Evolutionary conservation across 768 basidiomycete species (phyloP).

Genomic region (Suillus lakei): DNA sequence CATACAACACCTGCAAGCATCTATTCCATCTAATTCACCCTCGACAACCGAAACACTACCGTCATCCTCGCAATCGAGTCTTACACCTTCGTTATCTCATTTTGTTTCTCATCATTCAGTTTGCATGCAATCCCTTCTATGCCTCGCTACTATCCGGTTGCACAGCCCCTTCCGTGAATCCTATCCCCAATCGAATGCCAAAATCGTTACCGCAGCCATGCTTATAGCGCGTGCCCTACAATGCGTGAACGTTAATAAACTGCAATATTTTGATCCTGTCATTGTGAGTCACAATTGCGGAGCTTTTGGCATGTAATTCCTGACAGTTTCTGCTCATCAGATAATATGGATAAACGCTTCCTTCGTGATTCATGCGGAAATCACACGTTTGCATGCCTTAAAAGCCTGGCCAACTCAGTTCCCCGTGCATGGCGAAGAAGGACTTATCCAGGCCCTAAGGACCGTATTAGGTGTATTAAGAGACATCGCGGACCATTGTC

Average conservation of each 20-base stretch:
- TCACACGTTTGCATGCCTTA: conserved; percentile 21
- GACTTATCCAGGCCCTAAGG: conserved; percentile 20
- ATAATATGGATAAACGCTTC: conserved; percentile 28
- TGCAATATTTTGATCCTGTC: conserved; percentile 10
- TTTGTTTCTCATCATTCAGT: not conserved
- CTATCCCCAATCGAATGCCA: conserved; percentile 17
- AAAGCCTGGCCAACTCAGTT: conserved; percentile 4
- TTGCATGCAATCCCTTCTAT: not conserved
- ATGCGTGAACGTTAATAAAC: conserved; percentile 3
- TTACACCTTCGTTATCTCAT: not conserved
- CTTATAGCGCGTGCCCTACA: conserved; percentile 21
- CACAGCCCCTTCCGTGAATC: conserved; percentile 25
- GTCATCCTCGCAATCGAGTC: not conserved
- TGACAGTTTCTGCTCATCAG: conserved; percentile 16
- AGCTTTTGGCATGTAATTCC: not conserved
- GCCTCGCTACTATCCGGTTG: conserved; percentile 30
- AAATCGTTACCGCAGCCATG: conserved; percentile 22
- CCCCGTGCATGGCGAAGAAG: not conserved
- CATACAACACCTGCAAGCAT: conserved; percentile 45
- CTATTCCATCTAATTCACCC: not conserved
- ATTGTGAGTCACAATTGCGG: conserved; percentile 19
- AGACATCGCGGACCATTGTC: conserved; percentile 21
- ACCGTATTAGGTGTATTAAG: conserved; percentile 22
- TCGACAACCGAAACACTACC: not conserved
- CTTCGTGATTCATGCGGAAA: conserved; percentile 26